These are phyloP conservation scores for Podaxis sp. DNA, from an alignment of 768 basidiomycete species.

Conservation along the genomic window DNA sequence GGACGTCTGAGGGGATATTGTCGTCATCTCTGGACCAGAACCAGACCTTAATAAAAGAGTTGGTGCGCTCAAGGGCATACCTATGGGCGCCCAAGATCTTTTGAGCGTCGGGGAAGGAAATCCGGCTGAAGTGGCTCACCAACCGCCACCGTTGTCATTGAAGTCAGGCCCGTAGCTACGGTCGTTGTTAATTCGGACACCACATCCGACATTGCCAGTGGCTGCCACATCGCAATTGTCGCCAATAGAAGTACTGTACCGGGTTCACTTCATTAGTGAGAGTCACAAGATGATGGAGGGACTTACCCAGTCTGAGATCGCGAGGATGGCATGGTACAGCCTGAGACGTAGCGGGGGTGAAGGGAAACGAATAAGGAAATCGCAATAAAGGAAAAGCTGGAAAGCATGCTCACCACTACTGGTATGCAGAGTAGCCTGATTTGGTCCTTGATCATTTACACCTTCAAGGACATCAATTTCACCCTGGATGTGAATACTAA, in stretches of 20 bases:
- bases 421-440: slow-evolving; percentile 58
- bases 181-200: slow-evolving; percentile 35
- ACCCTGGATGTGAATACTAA: slow-evolving; percentile 31
- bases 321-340: slow-evolving; percentile 44
- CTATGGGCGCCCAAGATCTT: slow-evolving; percentile 22
- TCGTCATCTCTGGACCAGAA: slow-evolving; percentile 54
- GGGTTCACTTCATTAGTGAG: background rate
- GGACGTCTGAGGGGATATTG: slow-evolving; percentile 42
- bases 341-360: slow-evolving; percentile 18
- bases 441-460: slow-evolving; percentile 54
- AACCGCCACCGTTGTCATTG: slow-evolving; percentile 61
- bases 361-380: background rate
- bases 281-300: background rate
- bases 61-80: slow-evolving; percentile 56
- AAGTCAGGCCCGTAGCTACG: slow-evolving; percentile 53
- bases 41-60: slow-evolving; percentile 54
- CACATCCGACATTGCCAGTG: slow-evolving; percentile 53
- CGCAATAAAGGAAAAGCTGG: background rate
- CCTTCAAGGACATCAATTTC: slow-evolving; percentile 58
- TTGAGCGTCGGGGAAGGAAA: slow-evolving; percentile 9
- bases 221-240: slow-evolving; percentile 44
- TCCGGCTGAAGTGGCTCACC: slow-evolving; percentile 32
- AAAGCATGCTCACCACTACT: slow-evolving; percentile 32
- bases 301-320: slow-evolving; percentile 41
- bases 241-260: slow-evolving; percentile 29